Conservation (phyloP, 345 rosid species). For the Ceriops zippeliana region DNA sequence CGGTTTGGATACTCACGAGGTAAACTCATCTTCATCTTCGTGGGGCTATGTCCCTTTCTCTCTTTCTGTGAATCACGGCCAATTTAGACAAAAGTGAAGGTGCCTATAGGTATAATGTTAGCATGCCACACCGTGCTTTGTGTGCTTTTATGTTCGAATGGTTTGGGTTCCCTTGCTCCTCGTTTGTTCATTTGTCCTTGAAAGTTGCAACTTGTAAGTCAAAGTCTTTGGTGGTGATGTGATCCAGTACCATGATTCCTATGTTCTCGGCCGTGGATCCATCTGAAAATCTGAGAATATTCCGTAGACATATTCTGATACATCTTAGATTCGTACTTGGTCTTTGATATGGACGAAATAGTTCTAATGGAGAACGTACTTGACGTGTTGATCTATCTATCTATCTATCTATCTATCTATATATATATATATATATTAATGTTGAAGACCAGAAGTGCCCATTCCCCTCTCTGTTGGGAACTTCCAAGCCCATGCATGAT, state of each 20-base stretch:
- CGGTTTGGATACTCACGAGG: not conserved
- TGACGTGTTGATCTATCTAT: too few species aligned
- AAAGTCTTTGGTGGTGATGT: not conserved
- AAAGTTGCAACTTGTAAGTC: not conserved
- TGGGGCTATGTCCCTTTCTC: not conserved
- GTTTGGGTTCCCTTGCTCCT: not conserved
- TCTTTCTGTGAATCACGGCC: not conserved
- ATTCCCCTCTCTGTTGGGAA: too few species aligned
- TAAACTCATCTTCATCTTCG: not conserved
- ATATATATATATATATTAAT: too few species aligned
- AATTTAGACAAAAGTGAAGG: too few species aligned
- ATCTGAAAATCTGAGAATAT: constrained; percentile 3
- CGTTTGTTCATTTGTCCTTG: not conserved
- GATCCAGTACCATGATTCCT: too few species aligned
- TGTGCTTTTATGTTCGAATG: not conserved
- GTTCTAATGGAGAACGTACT: too few species aligned
- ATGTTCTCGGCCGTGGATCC: constrained; percentile 6
- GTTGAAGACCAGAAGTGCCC: too few species aligned
- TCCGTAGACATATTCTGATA: not conserved
- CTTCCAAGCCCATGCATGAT: too few species aligned
- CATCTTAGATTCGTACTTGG: too few species aligned
- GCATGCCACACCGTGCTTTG: not conserved
- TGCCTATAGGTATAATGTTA: too few species aligned
- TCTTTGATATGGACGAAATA: too few species aligned
- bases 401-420: too few species aligned